Conservation (phyloP, 345 rosid genomes). For the Eucalyptus brandiana region DNA sequence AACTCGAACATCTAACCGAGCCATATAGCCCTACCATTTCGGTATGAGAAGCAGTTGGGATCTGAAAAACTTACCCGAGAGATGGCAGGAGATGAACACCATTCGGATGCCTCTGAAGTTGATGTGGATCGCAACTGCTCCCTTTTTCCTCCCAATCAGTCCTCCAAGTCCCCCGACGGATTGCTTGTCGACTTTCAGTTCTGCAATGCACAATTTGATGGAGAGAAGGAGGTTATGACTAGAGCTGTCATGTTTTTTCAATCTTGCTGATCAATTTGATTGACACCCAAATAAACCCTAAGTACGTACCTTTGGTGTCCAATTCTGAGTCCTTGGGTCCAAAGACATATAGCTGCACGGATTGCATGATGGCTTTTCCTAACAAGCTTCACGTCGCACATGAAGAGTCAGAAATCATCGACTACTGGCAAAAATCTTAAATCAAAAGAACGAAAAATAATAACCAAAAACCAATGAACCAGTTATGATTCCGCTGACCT, state of each 20-base stretch:
- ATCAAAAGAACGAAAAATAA: not conserved
- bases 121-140: constrained; percentile 34
- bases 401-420: not conserved
- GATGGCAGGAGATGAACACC: constrained; percentile 40
- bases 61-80: constrained; percentile 19
- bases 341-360: constrained; percentile 35
- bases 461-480: not conserved
- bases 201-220: not conserved
- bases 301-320: constrained; percentile 8
- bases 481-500: not conserved
- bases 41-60: not conserved
- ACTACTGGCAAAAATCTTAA: too few species aligned
- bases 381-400: constrained; percentile 6
- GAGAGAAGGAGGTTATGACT: not conserved
- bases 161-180: constrained; percentile 37
- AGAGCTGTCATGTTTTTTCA: not conserved
- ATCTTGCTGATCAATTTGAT: not conserved
- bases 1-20: not conserved
- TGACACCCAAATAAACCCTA: not conserved
- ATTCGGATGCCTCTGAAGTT: constrained; percentile 28
- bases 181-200: constrained; percentile 31
- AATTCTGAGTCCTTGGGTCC: constrained; percentile 14
- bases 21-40: not conserved
- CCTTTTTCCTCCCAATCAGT: constrained; percentile 29
- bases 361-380: constrained; percentile 32